Evolutionary conservation across 2,329 filamentous ascomycete genomes (phyloP).

Genomic region (Aspergillus transmontanensis): DNA sequence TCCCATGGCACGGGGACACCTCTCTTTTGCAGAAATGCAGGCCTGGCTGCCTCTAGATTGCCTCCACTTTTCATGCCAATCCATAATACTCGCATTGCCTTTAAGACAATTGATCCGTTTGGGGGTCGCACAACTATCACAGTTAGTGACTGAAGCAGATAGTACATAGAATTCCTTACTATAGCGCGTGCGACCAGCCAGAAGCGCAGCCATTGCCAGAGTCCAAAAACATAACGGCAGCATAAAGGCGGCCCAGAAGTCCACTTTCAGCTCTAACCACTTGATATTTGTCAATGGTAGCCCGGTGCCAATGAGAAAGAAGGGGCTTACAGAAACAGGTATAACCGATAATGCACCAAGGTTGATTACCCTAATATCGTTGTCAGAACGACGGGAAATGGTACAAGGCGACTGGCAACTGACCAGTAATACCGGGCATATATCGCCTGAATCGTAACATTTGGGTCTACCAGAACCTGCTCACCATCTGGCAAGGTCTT

Average conservation of each 20-base stretch:
- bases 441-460: not conserved
- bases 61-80: conserved; percentile 6
- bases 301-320: rapidly evolving
- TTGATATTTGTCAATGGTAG: not conserved
- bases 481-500: not conserved
- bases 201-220: not conserved
- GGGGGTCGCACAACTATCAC: not conserved
- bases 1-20: not conserved
- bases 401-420: not conserved
- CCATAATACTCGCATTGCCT: conserved; percentile 1
- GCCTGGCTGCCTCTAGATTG: conserved; percentile 4
- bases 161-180: not conserved
- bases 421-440: not conserved
- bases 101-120: not conserved
- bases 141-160: not conserved
- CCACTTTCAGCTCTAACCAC: conserved; percentile 8
- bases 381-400: not conserved
- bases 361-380: not conserved
- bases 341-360: not conserved
- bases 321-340: not conserved
- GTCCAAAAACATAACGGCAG: conserved; percentile 4
- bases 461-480: not conserved
- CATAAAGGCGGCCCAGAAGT: conserved; percentile 10
- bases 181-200: not conserved
- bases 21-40: not conserved